Evolutionary conservation across 1,284 basidiomycete genomes (phyloP).

Genomic region (Microbotryomycetes sp.): DNA sequence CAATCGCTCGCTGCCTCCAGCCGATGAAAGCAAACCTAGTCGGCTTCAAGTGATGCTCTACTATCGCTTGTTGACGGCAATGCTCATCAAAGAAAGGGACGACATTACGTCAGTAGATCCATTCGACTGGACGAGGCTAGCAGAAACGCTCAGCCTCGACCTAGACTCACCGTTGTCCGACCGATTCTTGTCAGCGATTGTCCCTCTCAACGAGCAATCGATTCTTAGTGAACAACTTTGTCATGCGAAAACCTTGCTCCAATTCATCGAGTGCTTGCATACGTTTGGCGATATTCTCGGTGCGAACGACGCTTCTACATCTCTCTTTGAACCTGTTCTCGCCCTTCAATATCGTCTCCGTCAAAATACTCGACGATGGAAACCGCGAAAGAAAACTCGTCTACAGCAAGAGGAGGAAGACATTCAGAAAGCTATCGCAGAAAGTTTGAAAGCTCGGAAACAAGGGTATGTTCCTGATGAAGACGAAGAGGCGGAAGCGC

Average conservation of each 20-base stretch:
- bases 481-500: neutral
- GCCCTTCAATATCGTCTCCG: conserved; percentile 25
- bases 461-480: neutral
- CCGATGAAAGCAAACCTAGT: conserved; percentile 12
- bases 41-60: conserved; percentile 36
- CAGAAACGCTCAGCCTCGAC: neutral
- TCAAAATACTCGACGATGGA: neutral
- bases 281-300: neutral
- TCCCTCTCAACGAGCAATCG: neutral
- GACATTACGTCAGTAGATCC: neutral
- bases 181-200: neutral
- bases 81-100: conserved; percentile 12
- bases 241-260: neutral
- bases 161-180: neutral
- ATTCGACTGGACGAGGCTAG: neutral
- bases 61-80: conserved; percentile 26
- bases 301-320: neutral
- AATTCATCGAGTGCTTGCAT: neutral
- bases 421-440: conserved; percentile 10
- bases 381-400: conserved; percentile 1
- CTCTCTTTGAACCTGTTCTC: neutral
- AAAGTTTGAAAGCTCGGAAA: conserved; percentile 5
- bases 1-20: conserved; percentile 16
- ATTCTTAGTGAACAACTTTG: neutral
- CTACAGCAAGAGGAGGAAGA: conserved; percentile 6